Percentiles rank a stretch among this genome's conserved stretches.
phyloP scores from a whole-genome alignment of 768 basidiomycete genomes.

The Flagelloscypha sp. region DNA sequence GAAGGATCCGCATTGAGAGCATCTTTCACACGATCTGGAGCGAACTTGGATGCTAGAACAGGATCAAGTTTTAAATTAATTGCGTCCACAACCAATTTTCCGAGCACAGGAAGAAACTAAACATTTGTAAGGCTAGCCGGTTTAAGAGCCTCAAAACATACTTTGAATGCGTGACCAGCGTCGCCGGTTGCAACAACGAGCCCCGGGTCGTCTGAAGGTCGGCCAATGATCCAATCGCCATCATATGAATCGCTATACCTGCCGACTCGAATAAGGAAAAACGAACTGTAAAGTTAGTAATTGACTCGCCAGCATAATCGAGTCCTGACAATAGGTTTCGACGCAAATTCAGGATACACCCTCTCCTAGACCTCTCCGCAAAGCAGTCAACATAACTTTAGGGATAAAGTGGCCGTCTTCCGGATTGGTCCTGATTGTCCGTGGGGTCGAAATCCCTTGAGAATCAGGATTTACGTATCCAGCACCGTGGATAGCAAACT shows the following conservation, averaged over 20 bases:
- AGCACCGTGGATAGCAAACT: conserved; percentile 67
- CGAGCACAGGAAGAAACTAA: conserved; percentile 84
- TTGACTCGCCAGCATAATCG: conserved; percentile 76
- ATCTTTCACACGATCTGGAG: conserved; percentile 46
- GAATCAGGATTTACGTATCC: conserved; percentile 54
- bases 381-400: conserved; percentile 32
- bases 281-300: conserved; percentile 4
- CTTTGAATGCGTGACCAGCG: conserved; percentile 86
- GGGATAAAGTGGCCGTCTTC: conserved; percentile 61
- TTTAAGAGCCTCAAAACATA: conserved; percentile 16
- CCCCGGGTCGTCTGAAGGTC: conserved; percentile 44
- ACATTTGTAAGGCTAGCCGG: conserved; percentile 6
- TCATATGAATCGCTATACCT: conserved; percentile 90
- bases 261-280: background rate
- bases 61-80: conserved; percentile 57
- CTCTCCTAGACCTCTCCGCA: conserved; percentile 44
- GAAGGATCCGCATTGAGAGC: conserved; percentile 23
- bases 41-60: conserved; percentile 49
- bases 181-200: conserved; percentile 81
- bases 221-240: conserved; percentile 85
- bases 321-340: conserved; percentile 63
- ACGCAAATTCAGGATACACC: conserved; percentile 74
- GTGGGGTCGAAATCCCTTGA: conserved; percentile 58
- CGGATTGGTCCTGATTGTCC: conserved; percentile 60
- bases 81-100: conserved; percentile 64